Percentiles rank a stretch among this genome's conserved stretches.
phyloP scores from a whole-genome alignment of 192 early-diverging fungal species.

The Backusella westeae region DNA sequence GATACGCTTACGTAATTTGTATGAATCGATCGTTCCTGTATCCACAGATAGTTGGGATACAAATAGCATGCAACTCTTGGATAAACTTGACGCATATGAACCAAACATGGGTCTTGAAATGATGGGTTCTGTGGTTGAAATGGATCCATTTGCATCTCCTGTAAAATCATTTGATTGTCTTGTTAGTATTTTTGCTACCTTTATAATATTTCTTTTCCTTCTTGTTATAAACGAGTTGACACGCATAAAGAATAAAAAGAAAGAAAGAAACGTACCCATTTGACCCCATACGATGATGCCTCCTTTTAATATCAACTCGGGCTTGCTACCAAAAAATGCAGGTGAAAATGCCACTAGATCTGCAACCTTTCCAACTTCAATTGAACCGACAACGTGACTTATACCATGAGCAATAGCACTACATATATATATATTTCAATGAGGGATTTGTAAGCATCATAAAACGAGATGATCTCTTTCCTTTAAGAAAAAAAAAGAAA shows the following conservation, averaged over 20 bases:
- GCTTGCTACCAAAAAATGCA: slow-evolving; percentile 85
- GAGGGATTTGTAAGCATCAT: background rate
- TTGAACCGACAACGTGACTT: slow-evolving; percentile 84
- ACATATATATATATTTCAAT: background rate
- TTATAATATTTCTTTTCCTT: background rate
- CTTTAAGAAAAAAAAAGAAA: background rate
- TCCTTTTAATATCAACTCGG: slow-evolving; percentile 82
- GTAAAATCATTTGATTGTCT: background rate
- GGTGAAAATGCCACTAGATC: slow-evolving; percentile 87
- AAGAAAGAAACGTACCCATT: slow-evolving; percentile 57
- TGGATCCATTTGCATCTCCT: slow-evolving; percentile 84
- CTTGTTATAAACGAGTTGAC: background rate
- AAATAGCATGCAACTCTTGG: slow-evolving; percentile 73
- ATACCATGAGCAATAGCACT: slow-evolving; percentile 88
- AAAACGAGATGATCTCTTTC: background rate
- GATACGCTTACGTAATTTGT: slow-evolving; percentile 64
- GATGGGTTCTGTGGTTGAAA: slow-evolving; percentile 91
- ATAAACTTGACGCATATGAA: slow-evolving; percentile 54
- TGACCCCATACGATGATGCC: slow-evolving; percentile 81
- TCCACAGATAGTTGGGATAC: slow-evolving; percentile 73
- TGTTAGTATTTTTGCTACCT: background rate
- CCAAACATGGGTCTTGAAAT: slow-evolving; percentile 84
- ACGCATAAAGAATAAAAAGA: background rate
- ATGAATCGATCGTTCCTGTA: slow-evolving; percentile 49
- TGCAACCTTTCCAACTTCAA: slow-evolving; percentile 90